Evolutionary conservation across 495 filamentous ascomycete genomes (phyloP), one percentile per base, ranked within the genome.

Genomic region (Penicillium cataractarum): DNA sequence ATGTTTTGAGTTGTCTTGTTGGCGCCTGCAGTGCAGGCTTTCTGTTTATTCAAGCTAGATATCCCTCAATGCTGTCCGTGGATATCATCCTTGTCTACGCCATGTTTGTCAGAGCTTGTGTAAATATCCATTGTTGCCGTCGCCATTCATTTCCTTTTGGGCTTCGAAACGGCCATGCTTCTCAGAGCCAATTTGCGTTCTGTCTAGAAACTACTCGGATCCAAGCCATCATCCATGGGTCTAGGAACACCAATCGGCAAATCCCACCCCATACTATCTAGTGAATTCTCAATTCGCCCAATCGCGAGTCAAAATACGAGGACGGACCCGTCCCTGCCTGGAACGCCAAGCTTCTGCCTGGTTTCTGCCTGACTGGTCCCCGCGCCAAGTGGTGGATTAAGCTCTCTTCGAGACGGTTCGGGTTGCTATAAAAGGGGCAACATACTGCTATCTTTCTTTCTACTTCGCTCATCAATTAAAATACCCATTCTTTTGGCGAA

Each of bases 21-120:
- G 58, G 39, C 17, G 27, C 31, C 50, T 60, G 58, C 42, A 8
- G 53, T 63, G 60, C 27, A 52, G 50, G 51, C 31, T 31, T 13
- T 29, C 40, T 57, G 32, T 68, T 31, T 60, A 50, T 58, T 65
- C 61, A 55, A 54, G 59, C 55, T 65, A 61, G 51, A 69, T 69
- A 71, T 69, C 55, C 66, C 58, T 59, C 24, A 49, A 32, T 55
- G 21, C 46, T 13, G 3, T 33, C 39, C n/a, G 35, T 48, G 32
- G 35, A 59, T 50, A 59, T 40, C 21, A 22, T 50, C 24, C 40
- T 46, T 22, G 40, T 10, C n/a, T 22, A 12, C 19, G 39, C 17
- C 39, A 46, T 9, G 19, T 46, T 46, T 22, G 40, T 6, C 19
- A 22, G 3, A 2, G 3, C 6, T 22, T 46, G 2, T 19, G 40